Conservation (phyloP, 2,329 filamentous ascomycete genomes). For the Xylogone sp. region DNA sequence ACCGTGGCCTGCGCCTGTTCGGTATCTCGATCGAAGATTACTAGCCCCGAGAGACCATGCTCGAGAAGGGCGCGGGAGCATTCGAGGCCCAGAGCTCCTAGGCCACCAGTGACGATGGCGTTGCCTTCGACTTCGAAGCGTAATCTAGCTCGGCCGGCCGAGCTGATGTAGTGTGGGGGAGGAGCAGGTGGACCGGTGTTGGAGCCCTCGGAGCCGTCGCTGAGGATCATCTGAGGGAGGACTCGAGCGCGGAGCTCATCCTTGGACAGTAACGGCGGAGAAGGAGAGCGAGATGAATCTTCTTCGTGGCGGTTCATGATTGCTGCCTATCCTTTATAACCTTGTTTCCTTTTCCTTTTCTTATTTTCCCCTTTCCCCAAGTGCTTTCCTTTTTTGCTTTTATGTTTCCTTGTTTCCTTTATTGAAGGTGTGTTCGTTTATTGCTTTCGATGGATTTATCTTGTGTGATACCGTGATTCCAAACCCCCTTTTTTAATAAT, state of each 20-base stretch:
- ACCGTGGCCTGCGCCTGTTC: constrained; percentile 40
- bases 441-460: too few relatives aligned
- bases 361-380: too few relatives aligned
- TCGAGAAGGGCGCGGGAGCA: constrained; percentile 62
- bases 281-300: constrained; percentile 41
- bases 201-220: constrained; percentile 35
- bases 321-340: too few relatives aligned
- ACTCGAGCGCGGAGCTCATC: constrained; percentile 32
- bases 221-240: constrained; percentile 40
- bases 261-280: constrained; percentile 36
- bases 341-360: too few relatives aligned
- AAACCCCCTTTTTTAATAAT: too few relatives aligned
- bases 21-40: constrained; percentile 53
- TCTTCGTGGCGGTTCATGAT: background rate
- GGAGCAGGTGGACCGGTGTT: constrained; percentile 40
- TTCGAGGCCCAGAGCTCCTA: constrained; percentile 58
- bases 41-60: constrained; percentile 57
- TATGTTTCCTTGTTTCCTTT: too few relatives aligned
- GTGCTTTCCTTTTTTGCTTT: too few relatives aligned
- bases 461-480: too few relatives aligned
- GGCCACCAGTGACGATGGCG: constrained; percentile 59
- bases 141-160: constrained; percentile 31
- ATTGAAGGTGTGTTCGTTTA: too few relatives aligned
- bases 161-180: constrained; percentile 36
- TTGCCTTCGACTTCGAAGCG: constrained; percentile 50